phyloP scores from a whole-genome alignment of 208 protist genomes.

The Wallacemonas sp. region DNA sequence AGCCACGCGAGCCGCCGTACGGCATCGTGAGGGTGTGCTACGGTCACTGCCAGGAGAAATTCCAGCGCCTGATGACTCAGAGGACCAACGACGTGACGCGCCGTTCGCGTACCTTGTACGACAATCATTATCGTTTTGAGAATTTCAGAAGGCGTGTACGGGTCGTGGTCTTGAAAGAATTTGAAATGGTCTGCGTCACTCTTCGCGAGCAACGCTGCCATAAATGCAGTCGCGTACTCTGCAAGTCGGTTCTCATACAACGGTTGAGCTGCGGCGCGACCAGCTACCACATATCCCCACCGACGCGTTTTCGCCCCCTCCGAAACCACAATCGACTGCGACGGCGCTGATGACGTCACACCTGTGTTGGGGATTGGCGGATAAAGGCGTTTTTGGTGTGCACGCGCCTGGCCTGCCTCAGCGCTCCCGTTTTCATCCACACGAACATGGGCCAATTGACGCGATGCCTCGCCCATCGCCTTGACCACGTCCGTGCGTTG shows the following conservation, averaged over 20 bases:
- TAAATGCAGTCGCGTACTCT: conserved; percentile 45
- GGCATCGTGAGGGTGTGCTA: conserved; percentile 27
- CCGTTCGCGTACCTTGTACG: conserved; percentile 24
- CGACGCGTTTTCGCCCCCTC: conserved; percentile 65
- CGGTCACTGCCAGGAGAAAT: conserved; percentile 35
- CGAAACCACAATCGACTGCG: conserved; percentile 36
- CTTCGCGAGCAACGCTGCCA: conserved; percentile 49
- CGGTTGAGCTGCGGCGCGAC: conserved; percentile 17
- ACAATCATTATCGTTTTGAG: conserved; percentile 36
- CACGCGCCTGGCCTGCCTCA: background rate
- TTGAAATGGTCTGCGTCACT: conserved; percentile 53
- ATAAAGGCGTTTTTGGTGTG: conserved; percentile 48
- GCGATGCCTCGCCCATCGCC: conserved; percentile 63
- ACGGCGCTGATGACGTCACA: background rate
- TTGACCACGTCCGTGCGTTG: conserved; percentile 62
- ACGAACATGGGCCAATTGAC: conserved; percentile 42
- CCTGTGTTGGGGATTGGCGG: conserved; percentile 47
- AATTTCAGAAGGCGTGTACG: conserved; percentile 61
- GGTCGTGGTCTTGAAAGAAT: conserved; percentile 69
- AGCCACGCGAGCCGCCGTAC: conserved; percentile 41
- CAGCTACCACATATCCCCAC: conserved; percentile 54
- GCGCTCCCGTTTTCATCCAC: background rate
- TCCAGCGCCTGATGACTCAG: conserved; percentile 28
- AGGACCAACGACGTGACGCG: conserved; percentile 22
- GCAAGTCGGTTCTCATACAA: conserved; percentile 43